These are phyloP conservation scores for Mikania micrantha DNA, from an alignment of 129 eudicot genomes.

Conservation along the genomic window DNA sequence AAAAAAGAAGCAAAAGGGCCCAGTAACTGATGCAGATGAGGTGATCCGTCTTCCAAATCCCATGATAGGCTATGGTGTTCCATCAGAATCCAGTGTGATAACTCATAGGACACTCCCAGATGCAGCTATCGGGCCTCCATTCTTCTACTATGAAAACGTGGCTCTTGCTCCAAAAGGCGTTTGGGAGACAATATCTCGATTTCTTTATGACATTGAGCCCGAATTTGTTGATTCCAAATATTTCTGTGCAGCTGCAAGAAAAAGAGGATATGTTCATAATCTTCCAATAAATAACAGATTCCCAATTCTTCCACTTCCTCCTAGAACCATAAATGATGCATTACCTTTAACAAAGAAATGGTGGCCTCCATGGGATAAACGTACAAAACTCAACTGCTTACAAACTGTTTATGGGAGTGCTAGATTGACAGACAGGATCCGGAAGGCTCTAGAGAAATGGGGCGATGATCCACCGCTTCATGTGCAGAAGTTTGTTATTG, in stretches of 20 bases:
- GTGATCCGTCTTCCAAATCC: conserved; percentile 41
- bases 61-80: conserved; percentile 47
- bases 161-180: conserved; percentile 32
- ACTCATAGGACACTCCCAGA: conserved; percentile 17
- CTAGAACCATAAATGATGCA: conserved; percentile 26
- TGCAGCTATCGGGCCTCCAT: conserved; percentile 31
- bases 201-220: conserved; percentile 30
- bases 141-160: conserved; percentile 37
- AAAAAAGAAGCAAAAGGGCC: conserved; percentile 37
- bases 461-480: conserved; percentile 4
- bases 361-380: conserved; percentile 48
- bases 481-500: conserved; percentile 3
- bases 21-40: conserved; percentile 25
- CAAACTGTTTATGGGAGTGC: conserved; percentile 38
- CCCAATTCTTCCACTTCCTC: conserved; percentile 34
- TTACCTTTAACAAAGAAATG: conserved; percentile 23
- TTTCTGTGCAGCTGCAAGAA: conserved; percentile 37
- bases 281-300: conserved; percentile 38
- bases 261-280: conserved; percentile 44
- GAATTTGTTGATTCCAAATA: conserved; percentile 41
- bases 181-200: conserved; percentile 21
- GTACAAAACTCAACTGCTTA: conserved; percentile 33
- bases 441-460: background rate
- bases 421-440: conserved; percentile 17
- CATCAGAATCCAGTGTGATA: background rate